These are phyloP conservation scores for Gaertneriomyces sp. DNA, from an alignment of 192 early-diverging fungal genomes.

Conservation along the genomic window DNA sequence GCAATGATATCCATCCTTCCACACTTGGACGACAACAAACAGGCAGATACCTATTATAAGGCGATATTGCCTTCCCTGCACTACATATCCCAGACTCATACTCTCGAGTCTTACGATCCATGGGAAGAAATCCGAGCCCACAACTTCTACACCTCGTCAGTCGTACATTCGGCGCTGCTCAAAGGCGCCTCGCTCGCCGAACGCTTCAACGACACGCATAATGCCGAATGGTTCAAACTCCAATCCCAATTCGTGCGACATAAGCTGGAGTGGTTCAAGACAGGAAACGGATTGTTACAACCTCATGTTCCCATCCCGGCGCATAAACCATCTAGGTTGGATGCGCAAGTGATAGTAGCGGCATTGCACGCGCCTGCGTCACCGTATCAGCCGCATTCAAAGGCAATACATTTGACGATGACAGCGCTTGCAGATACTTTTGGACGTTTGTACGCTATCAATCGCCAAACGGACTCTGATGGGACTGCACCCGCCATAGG, in stretches of 20 bases:
- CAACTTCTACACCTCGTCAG: conserved; percentile 69
- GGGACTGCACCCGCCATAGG: conserved; percentile 58
- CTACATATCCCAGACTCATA: conserved; percentile 53
- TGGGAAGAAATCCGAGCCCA: conserved; percentile 75
- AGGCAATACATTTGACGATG: conserved; percentile 13
- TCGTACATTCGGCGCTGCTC: conserved; percentile 56
- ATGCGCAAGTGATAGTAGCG: conserved; percentile 60
- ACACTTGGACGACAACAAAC: neutral
- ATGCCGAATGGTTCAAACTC: conserved; percentile 32
- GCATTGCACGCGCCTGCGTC: conserved; percentile 28
- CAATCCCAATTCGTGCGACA: conserved; percentile 34
- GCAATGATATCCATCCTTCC: conserved; percentile 2
- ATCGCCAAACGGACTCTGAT: conserved; percentile 17
- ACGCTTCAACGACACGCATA: conserved; percentile 31
- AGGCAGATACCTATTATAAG: conserved; percentile 11
- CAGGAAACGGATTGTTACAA: conserved; percentile 24
- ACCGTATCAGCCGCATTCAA: neutral
- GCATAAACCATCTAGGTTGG: conserved; percentile 52
- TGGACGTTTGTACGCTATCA: conserved; percentile 47
- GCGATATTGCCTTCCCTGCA: conserved; percentile 59
- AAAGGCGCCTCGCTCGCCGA: conserved; percentile 53
- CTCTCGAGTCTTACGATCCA: conserved; percentile 47
- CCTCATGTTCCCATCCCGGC: conserved; percentile 38
- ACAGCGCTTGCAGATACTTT: conserved; percentile 22
- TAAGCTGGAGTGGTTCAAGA: conserved; percentile 44